Percentiles rank a stretch among this genome's conserved stretches.
Conservation (phyloP, 1,139 yeast genomes). For the Blastobotrys serpentis region DNA sequence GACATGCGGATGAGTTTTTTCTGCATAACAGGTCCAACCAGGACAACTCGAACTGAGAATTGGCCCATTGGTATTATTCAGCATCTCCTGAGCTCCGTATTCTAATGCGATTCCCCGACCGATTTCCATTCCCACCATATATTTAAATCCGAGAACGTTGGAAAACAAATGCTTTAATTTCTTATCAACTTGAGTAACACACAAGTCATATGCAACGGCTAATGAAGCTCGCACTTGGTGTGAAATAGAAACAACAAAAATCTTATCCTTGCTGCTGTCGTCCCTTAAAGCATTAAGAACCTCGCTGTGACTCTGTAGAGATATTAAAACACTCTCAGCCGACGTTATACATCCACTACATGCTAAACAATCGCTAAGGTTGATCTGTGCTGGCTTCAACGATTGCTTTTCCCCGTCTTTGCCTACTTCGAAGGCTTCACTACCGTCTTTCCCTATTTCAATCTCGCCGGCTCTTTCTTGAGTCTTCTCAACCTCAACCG, state of each 20-base stretch:
- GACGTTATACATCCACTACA: conserved; percentile 97
- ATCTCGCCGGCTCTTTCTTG: conserved; percentile 49
- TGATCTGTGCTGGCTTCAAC: conserved; percentile 80
- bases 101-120: conserved; percentile 72
- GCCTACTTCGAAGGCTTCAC: conserved; percentile 62
- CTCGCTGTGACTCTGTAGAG: conserved; percentile 85
- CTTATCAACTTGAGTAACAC: conserved; percentile 59
- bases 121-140: conserved; percentile 79
- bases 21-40: conserved; percentile 95
- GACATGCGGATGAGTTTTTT: conserved; percentile 88
- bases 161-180: conserved; percentile 58
- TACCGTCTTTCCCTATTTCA: conserved; percentile 64
- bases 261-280: conserved; percentile 33
- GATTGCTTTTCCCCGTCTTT: conserved; percentile 53
- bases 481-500: conserved; percentile 52
- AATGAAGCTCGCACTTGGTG: conserved; percentile 86
- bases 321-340: conserved; percentile 88
- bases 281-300: conserved; percentile 57
- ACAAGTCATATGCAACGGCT: conserved; percentile 61
- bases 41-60: conserved; percentile 76
- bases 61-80: conserved; percentile 40
- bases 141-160: conserved; percentile 62
- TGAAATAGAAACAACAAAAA: conserved; percentile 75
- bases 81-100: conserved; percentile 55
- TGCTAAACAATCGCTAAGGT: conserved; percentile 89